phyloP scores from a whole-genome alignment of 495 filamentous ascomycete species.

The Hypomontagnella submonticulosa region DNA sequence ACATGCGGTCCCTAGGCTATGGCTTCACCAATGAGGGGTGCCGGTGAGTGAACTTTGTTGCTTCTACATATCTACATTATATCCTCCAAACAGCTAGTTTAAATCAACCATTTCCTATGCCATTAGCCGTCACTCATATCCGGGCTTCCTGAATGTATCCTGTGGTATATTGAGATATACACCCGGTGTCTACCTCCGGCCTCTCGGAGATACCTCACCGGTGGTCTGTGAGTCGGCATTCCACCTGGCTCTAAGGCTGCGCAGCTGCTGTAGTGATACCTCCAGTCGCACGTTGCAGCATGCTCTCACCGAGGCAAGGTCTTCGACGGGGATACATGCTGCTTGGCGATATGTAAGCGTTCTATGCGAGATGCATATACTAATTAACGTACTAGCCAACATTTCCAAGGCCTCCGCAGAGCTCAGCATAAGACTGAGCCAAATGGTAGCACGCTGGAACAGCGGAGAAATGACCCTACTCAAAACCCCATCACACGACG shows the following conservation, averaged over 20 bases:
- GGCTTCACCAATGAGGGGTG: constrained; percentile 67
- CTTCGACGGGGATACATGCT: constrained; percentile 1
- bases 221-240: background rate
- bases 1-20: constrained; percentile 62
- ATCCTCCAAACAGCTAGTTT: constrained; percentile 9
- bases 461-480: constrained; percentile 55
- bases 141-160: background rate
- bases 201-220: constrained; percentile 20
- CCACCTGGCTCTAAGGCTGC: background rate
- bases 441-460: constrained; percentile 32
- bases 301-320: constrained; percentile 12
- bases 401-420: constrained; percentile 62
- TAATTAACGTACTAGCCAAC: constrained; percentile 54
- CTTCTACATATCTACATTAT: constrained; percentile 9
- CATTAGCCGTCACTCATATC: no score
- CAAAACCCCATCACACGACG: constrained; percentile 61
- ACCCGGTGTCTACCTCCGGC: constrained; percentile 1
- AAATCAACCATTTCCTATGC: constrained; percentile 9
- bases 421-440: constrained; percentile 59
- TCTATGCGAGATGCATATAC: constrained; percentile 1
- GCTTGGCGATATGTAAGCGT: background rate
- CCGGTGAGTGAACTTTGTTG: constrained; percentile 53
- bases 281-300: background rate
- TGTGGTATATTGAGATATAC: constrained; percentile 3
- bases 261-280: background rate